A percentile compares a stretch with the other conserved stretches of the same genome.
Evolutionary conservation across 371 early-diverging fungal species (phyloP).

Genomic region (Mucor mucedo): DNA sequence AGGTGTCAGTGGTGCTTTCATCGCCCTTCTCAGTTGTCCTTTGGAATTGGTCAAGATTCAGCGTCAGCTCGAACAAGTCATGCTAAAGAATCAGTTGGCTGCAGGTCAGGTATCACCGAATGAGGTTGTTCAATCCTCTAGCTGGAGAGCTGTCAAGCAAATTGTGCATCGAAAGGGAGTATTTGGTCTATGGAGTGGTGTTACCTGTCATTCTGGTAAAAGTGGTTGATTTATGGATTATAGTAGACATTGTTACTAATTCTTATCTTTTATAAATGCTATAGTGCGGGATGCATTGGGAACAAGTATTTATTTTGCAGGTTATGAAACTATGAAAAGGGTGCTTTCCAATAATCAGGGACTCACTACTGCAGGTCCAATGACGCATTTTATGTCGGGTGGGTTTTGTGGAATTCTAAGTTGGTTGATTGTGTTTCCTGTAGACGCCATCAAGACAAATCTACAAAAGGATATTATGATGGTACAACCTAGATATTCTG

Average conservation of each 20-base stretch:
- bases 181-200: slow-evolving; percentile 50
- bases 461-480: slow-evolving; percentile 75
- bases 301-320: slow-evolving; percentile 78
- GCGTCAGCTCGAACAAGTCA: slow-evolving; percentile 70
- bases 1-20: slow-evolving; percentile 67
- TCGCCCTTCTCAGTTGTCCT: slow-evolving; percentile 75
- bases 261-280: not conserved
- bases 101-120: slow-evolving; percentile 14
- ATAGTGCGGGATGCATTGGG: slow-evolving; percentile 70
- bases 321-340: slow-evolving; percentile 76
- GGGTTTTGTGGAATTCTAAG: slow-evolving; percentile 78
- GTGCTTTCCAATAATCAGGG: slow-evolving; percentile 44
- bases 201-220: slow-evolving; percentile 47
- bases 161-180: slow-evolving; percentile 52
- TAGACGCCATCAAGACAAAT: slow-evolving; percentile 77
- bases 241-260: not conserved
- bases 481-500: slow-evolving; percentile 48
- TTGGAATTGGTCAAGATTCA: slow-evolving; percentile 84
- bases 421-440: slow-evolving; percentile 82
- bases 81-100: slow-evolving; percentile 44
- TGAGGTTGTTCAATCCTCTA: slow-evolving; percentile 30
- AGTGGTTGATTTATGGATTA: not conserved
- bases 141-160: slow-evolving; percentile 52
- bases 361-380: slow-evolving; percentile 43
- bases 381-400: slow-evolving; percentile 76